A percentile compares a stretch with the other conserved stretches of the same genome.
Evolutionary conservation across 192 early-diverging fungal genomes (phyloP).

Genomic region (Phlyctochytrium bullatum): DNA sequence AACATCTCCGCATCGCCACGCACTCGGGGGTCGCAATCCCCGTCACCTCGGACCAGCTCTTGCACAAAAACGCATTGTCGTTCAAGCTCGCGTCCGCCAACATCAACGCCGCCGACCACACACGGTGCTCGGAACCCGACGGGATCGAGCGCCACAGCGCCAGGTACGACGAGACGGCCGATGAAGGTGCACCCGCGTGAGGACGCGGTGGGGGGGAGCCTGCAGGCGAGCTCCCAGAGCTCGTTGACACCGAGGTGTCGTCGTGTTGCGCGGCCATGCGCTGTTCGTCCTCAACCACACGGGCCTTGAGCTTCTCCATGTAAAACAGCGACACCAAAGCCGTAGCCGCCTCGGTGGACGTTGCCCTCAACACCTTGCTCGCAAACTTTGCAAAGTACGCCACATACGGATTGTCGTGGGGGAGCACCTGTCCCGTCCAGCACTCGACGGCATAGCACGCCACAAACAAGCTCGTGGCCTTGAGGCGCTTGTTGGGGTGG

Average conservation of each 20-base stretch:
- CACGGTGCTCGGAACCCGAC: background rate
- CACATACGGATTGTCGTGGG: background rate
- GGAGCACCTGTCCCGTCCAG: background rate
- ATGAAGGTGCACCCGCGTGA: too few species aligned
- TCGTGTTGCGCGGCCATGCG: too few species aligned
- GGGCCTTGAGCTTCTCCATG: background rate
- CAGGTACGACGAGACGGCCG: too few species aligned
- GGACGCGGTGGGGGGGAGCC: too few species aligned
- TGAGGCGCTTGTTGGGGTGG: too few species aligned
- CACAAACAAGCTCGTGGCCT: background rate
- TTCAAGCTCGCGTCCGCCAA: conserved; percentile 23
- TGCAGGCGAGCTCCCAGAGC: too few species aligned
- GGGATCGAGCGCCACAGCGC: background rate
- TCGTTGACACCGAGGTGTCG: too few species aligned
- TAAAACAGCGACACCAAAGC: background rate
- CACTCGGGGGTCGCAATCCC: conserved; percentile 4
- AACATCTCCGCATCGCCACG: background rate
- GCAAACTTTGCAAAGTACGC: background rate
- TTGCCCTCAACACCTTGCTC: background rate
- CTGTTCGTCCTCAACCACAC: background rate
- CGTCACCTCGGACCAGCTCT: conserved; percentile 30
- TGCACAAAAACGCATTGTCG: conserved; percentile 29
- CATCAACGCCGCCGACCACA: background rate
- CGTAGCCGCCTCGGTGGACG: background rate
- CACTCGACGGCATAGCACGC: background rate